Conservation (phyloP, 768 basidiomycete species). For the Pilatotrama ljubarskyi region DNA sequence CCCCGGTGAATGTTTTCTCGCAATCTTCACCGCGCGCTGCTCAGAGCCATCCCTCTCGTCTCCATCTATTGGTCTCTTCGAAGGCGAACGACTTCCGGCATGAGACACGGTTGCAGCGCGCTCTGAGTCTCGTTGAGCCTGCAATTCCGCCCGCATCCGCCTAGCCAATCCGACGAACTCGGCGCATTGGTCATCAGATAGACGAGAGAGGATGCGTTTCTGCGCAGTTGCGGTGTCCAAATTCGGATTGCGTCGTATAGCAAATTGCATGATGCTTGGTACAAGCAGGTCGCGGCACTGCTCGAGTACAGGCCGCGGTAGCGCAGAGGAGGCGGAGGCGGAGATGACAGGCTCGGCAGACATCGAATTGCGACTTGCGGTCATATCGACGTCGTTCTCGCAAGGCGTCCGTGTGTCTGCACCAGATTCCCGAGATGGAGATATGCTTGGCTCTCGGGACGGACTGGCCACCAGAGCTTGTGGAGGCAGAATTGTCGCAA, state of each 20-base stretch:
- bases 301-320: conserved; percentile 4
- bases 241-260: conserved; percentile 6
- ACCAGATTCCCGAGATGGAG: neutral
- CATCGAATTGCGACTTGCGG: neutral
- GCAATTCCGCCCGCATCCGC: conserved; percentile 17
- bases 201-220: conserved; percentile 5
- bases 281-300: conserved; percentile 14
- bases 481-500: neutral
- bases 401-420: neutral
- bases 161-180: conserved; percentile 24
- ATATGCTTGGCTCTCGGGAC: neutral
- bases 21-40: neutral
- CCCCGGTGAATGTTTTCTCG: neutral
- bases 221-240: conserved; percentile 15
- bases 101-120: neutral
- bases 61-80: neutral
- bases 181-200: conserved; percentile 23
- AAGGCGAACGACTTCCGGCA: neutral
- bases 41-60: neutral
- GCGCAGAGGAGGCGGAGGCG: neutral
- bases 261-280: conserved; percentile 9
- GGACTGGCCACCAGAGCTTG: neutral
- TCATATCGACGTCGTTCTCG: neutral
- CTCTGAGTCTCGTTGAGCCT: neutral
- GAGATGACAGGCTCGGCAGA: neutral